Conservation (phyloP, 164 flowering plant genomes). For the Aristolochia fimbriata region DNA sequence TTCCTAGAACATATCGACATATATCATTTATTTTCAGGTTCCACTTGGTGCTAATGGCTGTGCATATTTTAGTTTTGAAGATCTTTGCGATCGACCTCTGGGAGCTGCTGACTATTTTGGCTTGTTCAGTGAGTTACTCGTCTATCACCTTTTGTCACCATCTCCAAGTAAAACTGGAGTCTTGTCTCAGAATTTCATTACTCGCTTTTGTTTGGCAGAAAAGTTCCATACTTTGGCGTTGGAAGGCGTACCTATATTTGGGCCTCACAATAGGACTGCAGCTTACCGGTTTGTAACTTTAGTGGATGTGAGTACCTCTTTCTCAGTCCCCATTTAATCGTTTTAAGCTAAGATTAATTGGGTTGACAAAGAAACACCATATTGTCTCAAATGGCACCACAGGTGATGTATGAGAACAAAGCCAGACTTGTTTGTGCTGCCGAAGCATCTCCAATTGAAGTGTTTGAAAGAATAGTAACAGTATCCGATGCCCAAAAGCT, state of each 20-base stretch:
- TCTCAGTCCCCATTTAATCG: background rate
- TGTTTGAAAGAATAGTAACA: constrained; percentile 65
- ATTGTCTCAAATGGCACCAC: constrained; percentile 4
- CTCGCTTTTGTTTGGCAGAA: constrained; percentile 32
- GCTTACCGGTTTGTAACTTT: constrained; percentile 96
- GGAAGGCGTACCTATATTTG: constrained; percentile 85
- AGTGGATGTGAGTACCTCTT: constrained; percentile 60
- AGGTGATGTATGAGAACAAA: constrained; percentile 93
- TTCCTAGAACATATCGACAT: background rate
- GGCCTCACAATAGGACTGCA: constrained; percentile 73
- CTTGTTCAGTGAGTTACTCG: constrained; percentile 63
- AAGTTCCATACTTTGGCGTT: constrained; percentile 80
- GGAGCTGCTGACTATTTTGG: constrained; percentile 99
- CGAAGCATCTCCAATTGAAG: constrained; percentile 65
- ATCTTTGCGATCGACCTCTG: constrained; percentile 88
- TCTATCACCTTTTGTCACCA: no score
- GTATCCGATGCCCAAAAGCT: constrained; percentile 65
- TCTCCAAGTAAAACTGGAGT: no score
- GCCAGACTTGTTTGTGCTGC: constrained; percentile 81
- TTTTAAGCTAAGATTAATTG: no score
- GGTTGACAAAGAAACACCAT: background rate
- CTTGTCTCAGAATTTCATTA: no score
- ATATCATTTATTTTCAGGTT: constrained; percentile 33
- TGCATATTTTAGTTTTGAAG: constrained; percentile 85
- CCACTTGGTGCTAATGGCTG: constrained; percentile 87